A percentile compares a stretch with the other conserved stretches of the same genome.
Evolutionary conservation across 768 basidiomycete genomes (phyloP).

Genomic region (Rhizopogon vinicolor): DNA sequence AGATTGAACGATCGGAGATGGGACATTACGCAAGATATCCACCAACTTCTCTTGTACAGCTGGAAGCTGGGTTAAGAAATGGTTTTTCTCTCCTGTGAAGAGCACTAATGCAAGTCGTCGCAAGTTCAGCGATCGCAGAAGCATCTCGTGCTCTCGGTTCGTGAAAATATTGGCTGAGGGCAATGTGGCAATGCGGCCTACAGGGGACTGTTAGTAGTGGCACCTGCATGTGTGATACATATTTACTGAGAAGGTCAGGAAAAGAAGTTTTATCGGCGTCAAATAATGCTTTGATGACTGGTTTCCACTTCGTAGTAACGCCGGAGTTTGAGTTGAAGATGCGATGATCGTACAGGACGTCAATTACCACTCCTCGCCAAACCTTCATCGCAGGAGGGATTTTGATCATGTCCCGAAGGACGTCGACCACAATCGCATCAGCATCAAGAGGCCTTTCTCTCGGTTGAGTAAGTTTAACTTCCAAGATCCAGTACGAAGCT

Average conservation of each 20-base stretch:
- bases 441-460: constrained; percentile 72
- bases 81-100: constrained; percentile 87
- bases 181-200: constrained; percentile 74
- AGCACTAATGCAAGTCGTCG: constrained; percentile 84
- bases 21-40: constrained; percentile 77
- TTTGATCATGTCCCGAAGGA: constrained; percentile 74
- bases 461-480: constrained; percentile 4
- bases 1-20: constrained; percentile 82
- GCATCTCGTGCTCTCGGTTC: constrained; percentile 91
- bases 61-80: constrained; percentile 85
- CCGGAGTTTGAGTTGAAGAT: constrained; percentile 74
- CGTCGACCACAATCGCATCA: constrained; percentile 58
- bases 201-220: constrained; percentile 25
- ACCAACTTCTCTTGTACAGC: constrained; percentile 96
- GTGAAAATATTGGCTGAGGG: constrained; percentile 96
- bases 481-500: constrained; percentile 8
- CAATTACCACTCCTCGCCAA: constrained; percentile 78
- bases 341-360: constrained; percentile 80
- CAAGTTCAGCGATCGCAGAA: constrained; percentile 79
- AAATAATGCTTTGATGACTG: constrained; percentile 74
- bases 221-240: constrained; percentile 24
- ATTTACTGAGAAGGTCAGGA: constrained; percentile 74
- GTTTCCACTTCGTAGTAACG: constrained; percentile 63
- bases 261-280: constrained; percentile 86
- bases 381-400: constrained; percentile 75